Evolutionary conservation across 106 monocot genomes (phyloP).

Genomic region (Xerophyta viscosa): DNA sequence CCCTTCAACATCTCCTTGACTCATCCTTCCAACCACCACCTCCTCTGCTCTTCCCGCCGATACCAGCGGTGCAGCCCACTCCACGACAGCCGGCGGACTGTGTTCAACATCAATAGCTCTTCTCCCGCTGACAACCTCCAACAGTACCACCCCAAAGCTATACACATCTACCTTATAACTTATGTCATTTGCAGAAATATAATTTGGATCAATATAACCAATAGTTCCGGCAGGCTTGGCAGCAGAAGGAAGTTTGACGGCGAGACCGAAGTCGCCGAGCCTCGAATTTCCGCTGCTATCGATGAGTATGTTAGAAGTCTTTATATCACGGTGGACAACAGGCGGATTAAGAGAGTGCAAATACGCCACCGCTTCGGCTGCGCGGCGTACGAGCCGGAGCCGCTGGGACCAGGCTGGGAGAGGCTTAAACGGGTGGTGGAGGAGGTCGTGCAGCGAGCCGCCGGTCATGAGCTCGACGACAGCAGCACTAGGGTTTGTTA

Average conservation of each 20-base stretch:
- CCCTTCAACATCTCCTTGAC: not conserved
- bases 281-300: constrained; percentile 11
- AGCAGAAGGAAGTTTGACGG: constrained; percentile 6
- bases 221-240: constrained; percentile 28
- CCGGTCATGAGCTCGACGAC: constrained; percentile 26
- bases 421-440: constrained; percentile 8
- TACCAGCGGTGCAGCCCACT: constrained; percentile 15
- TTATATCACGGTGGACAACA: constrained; percentile 33
- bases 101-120: constrained; percentile 25
- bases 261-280: constrained; percentile 29
- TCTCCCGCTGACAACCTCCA: constrained; percentile 29
- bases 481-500: not conserved
- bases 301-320: constrained; percentile 31
- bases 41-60: constrained; percentile 2
- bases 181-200: constrained; percentile 10
- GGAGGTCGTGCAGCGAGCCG: constrained; percentile 32
- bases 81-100: constrained; percentile 13
- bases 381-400: constrained; percentile 14
- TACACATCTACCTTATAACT: constrained; percentile 29
- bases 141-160: constrained; percentile 36
- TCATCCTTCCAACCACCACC: constrained; percentile 15
- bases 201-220: constrained; percentile 40
- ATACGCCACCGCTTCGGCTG: constrained; percentile 8
- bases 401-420: constrained; percentile 8
- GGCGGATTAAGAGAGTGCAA: constrained; percentile 28